phyloP scores from a whole-genome alignment of 257 asterid species.

The Nemophila menziesii region DNA sequence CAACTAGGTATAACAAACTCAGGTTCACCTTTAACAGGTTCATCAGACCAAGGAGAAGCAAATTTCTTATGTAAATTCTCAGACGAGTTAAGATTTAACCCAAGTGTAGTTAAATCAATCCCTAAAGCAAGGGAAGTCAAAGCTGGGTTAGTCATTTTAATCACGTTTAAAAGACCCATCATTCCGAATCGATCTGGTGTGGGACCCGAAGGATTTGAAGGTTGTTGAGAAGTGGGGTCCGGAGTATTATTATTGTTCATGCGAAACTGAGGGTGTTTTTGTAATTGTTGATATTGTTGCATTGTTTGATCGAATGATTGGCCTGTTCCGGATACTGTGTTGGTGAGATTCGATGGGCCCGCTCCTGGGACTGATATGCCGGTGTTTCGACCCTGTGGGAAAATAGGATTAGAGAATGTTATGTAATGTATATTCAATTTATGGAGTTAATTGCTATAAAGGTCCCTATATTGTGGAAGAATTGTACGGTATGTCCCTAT shows the following conservation, averaged over 20 bases:
- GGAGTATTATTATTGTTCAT: constrained; percentile 52
- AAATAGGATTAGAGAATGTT: neutral
- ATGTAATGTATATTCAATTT: too few species aligned
- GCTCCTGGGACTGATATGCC: constrained; percentile 25
- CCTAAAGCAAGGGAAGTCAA: constrained; percentile 71
- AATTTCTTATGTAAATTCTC: constrained; percentile 73
- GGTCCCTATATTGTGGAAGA: too few species aligned
- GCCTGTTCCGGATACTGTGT: constrained; percentile 23
- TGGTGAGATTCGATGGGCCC: constrained; percentile 20
- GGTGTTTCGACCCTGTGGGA: constrained; percentile 17
- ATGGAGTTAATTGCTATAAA: too few species aligned
- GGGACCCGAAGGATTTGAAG: constrained; percentile 37
- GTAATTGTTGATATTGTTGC: constrained; percentile 71
- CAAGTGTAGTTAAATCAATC: constrained; percentile 69
- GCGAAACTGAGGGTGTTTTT: constrained; percentile 57
- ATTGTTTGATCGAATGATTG: constrained; percentile 31
- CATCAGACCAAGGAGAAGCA: constrained; percentile 90
- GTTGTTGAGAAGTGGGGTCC: constrained; percentile 45
- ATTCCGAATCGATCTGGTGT: constrained; percentile 65
- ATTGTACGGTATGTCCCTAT: too few species aligned
- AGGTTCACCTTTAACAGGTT: constrained; percentile 79
- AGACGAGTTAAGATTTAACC: constrained; percentile 62
- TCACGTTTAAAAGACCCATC: constrained; percentile 59
- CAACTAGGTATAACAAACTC: constrained; percentile 60
- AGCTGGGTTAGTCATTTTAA: constrained; percentile 53